Percentiles rank a stretch among this genome's conserved stretches.
These are phyloP conservation scores for Venturia effusa DNA, from an alignment of 2,329 filamentous ascomycete genomes.

Conservation along the genomic window DNA sequence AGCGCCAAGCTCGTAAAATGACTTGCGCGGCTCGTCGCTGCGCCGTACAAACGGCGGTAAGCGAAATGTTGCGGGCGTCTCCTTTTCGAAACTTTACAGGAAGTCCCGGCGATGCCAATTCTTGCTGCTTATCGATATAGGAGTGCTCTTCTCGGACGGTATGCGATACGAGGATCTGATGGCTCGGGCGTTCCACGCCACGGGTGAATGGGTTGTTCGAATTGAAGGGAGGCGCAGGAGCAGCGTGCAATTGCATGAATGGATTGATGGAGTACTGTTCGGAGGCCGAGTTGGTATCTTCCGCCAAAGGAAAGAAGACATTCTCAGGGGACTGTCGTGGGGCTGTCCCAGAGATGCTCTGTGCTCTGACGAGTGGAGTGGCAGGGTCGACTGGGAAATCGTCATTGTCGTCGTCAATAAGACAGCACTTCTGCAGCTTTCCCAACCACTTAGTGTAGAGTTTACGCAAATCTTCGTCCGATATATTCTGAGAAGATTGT, in stretches of 20 bases:
- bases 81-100: neutral
- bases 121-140: neutral
- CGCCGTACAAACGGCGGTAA: constrained; percentile 15
- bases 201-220: constrained; percentile 1
- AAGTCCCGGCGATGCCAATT: neutral
- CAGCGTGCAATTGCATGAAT: constrained; percentile 1
- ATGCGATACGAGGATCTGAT: neutral
- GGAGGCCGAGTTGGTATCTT: neutral
- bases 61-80: constrained; percentile 6
- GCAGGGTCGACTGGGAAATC: neutral
- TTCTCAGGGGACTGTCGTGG: neutral
- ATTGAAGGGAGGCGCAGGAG: neutral
- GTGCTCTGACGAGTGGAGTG: neutral
- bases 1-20: constrained; percentile 27
- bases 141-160: constrained; percentile 7
- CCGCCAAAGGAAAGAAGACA: neutral
- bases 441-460: constrained; percentile 6
- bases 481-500: constrained; percentile 17
- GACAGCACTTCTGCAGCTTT: constrained; percentile 15
- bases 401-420: constrained; percentile 12
- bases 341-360: constrained; percentile 7
- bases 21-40: constrained; percentile 20
- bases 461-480: neutral
- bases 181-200: neutral
- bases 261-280: constrained; percentile 3